Evolutionary conservation across 225 moss, liverwort and hornwort genomes (phyloP).

Genomic region (Ulota crispa): DNA sequence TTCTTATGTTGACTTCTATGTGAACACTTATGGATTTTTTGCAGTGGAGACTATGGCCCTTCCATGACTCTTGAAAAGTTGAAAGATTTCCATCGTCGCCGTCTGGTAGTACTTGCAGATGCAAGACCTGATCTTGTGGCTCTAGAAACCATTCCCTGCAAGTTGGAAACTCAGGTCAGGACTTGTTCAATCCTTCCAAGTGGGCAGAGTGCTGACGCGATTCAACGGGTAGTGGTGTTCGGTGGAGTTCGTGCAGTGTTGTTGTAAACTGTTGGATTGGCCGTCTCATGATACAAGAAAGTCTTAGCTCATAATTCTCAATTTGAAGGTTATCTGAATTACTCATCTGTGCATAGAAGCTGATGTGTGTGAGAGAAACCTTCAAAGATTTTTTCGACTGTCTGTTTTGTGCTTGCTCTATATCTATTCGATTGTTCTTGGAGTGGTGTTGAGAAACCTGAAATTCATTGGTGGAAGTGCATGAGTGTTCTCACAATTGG

Average conservation of each 20-base stretch:
- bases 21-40: slow-evolving; percentile 18
- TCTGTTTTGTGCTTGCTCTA: slow-evolving; percentile 11
- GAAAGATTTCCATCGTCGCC: slow-evolving; percentile 86
- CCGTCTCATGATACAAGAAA: not conserved
- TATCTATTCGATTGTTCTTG: slow-evolving; percentile 5
- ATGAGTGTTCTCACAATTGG: slow-evolving; percentile 15
- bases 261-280: not conserved
- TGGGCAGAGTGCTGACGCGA: not conserved
- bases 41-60: slow-evolving; percentile 90
- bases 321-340: not conserved
- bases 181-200: slow-evolving; percentile 6
- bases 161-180: slow-evolving; percentile 78
- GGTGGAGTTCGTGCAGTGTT: not conserved
- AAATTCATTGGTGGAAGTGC: not conserved
- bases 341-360: not conserved
- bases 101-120: slow-evolving; percentile 76
- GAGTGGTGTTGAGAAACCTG: not conserved
- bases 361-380: not conserved
- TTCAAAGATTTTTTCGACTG: not conserved
- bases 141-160: slow-evolving; percentile 92
- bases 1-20: not conserved
- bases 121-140: slow-evolving; percentile 88
- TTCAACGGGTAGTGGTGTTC: not conserved
- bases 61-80: slow-evolving; percentile 78
- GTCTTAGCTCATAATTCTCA: not conserved